Evolutionary conservation across 805 yeast species (phyloP).

Genomic region (Tetrapisispora fleetii): DNA sequence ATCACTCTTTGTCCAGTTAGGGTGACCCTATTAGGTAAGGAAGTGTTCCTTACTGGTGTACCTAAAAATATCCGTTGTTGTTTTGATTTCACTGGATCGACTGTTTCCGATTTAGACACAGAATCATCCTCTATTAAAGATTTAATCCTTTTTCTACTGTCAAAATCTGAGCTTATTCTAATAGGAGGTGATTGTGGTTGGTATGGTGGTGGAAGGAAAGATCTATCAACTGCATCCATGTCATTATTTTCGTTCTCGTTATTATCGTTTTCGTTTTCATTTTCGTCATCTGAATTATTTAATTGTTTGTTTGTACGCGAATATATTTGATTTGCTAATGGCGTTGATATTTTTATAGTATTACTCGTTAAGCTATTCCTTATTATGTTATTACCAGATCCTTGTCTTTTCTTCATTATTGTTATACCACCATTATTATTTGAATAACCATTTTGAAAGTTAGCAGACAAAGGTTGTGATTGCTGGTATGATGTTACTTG

Average conservation of each 20-base stretch:
- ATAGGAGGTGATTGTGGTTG: conserved; percentile 32
- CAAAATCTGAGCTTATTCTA: conserved; percentile 30
- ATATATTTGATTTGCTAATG: conserved; percentile 32
- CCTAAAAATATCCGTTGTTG: conserved; percentile 28
- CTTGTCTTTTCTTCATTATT: conserved; percentile 18
- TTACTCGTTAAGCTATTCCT: conserved; percentile 4
- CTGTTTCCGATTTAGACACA: conserved; percentile 31
- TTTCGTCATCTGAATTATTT: conserved; percentile 22
- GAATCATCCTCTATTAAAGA: conserved; percentile 27
- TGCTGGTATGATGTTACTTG: background rate
- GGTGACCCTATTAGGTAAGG: conserved; percentile 23
- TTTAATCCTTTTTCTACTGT: conserved; percentile 24
- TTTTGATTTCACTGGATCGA: conserved; percentile 30
- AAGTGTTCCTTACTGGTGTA: conserved; percentile 21
- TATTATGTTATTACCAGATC: conserved; percentile 7
- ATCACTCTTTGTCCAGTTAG: conserved; percentile 20
- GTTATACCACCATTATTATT: conserved; percentile 12
- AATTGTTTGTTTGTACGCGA: conserved; percentile 20
- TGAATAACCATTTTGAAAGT: background rate
- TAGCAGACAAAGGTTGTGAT: background rate
- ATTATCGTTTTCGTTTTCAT: conserved; percentile 6
- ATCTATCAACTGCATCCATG: conserved; percentile 27
- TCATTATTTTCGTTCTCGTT: conserved; percentile 12
- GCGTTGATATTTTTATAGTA: conserved; percentile 30
- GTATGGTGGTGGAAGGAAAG: conserved; percentile 30